phyloP scores from a whole-genome alignment of 257 asterid species.

The Ocimum tenuiflorum region DNA sequence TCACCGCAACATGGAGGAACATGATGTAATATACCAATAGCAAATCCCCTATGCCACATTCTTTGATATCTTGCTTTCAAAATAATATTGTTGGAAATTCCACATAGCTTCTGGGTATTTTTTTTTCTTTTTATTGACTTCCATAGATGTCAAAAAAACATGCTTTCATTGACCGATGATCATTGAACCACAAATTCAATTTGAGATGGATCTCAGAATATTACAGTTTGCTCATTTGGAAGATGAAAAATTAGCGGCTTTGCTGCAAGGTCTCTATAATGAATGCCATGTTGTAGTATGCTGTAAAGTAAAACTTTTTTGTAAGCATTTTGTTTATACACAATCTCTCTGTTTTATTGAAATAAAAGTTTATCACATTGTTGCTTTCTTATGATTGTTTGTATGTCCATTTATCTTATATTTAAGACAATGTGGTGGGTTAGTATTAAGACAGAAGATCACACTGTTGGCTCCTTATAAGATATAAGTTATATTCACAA shows the following conservation, averaged over 20 bases:
- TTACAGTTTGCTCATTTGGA: neutral
- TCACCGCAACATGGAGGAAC: neutral
- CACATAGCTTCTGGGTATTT: neutral
- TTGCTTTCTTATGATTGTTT: too few species aligned
- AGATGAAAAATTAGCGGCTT: neutral
- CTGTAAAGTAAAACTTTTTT: too few species aligned
- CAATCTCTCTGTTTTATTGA: too few species aligned
- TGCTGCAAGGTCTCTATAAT: neutral
- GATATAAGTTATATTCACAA: too few species aligned
- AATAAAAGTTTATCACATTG: too few species aligned
- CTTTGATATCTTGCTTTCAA: neutral
- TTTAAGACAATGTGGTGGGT: too few species aligned
- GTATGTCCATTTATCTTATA: too few species aligned
- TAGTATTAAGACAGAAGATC: too few species aligned
- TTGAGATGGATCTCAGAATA: too few species aligned
- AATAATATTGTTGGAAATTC: neutral
- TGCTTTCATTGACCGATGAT: neutral
- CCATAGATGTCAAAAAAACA: neutral
- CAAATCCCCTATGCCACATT: neutral
- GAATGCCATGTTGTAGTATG: too few species aligned
- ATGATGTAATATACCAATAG: neutral
- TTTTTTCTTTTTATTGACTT: neutral
- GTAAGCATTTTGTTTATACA: too few species aligned
- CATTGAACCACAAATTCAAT: neutral
- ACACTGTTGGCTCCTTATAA: too few species aligned